Percentiles rank a stretch among this genome's conserved stretches.
These are phyloP conservation scores for Rhododendron vialii DNA, from an alignment of 148 eudicot genomes.

Conservation along the genomic window DNA sequence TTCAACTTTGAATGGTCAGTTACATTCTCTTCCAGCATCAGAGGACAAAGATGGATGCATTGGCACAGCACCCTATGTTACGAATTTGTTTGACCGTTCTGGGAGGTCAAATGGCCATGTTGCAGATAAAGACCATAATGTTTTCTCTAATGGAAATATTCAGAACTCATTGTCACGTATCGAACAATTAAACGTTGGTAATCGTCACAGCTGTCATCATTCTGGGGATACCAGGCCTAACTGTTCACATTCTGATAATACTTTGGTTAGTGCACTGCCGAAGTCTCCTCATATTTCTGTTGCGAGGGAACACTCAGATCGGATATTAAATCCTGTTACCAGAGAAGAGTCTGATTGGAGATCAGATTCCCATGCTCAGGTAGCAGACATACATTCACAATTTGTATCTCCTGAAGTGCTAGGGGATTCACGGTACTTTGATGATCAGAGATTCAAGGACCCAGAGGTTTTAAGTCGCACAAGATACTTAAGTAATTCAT, in stretches of 20 bases:
- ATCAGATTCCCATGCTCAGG: constrained; percentile 26
- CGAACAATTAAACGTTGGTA: constrained; percentile 29
- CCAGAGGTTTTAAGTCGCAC: constrained; percentile 43
- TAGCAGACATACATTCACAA: constrained; percentile 18
- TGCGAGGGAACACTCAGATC: constrained; percentile 25
- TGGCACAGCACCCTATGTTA: constrained; percentile 9
- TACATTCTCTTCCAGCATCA: constrained; percentile 17
- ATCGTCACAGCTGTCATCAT: constrained; percentile 18
- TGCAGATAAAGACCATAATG: constrained; percentile 20
- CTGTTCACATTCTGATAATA: not conserved
- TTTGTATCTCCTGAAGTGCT: constrained; percentile 31
- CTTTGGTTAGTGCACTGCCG: constrained; percentile 13
- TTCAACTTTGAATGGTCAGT: constrained; percentile 24
- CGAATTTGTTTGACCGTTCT: constrained; percentile 16
- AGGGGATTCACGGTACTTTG: constrained; percentile 45
- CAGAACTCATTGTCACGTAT: constrained; percentile 33
- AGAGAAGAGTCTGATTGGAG: constrained; percentile 26
- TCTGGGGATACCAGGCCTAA: constrained; percentile 21
- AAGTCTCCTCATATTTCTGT: constrained; percentile 19
- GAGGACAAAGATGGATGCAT: constrained; percentile 17
- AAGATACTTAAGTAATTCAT: constrained; percentile 27
- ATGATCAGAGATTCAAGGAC: constrained; percentile 52
- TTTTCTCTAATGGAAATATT: constrained; percentile 25
- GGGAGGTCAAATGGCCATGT: constrained; percentile 20
- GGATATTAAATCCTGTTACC: constrained; percentile 24